Conservation (phyloP, 2,329 filamentous ascomycete species). For the Fonsecaea monophora region DNA sequence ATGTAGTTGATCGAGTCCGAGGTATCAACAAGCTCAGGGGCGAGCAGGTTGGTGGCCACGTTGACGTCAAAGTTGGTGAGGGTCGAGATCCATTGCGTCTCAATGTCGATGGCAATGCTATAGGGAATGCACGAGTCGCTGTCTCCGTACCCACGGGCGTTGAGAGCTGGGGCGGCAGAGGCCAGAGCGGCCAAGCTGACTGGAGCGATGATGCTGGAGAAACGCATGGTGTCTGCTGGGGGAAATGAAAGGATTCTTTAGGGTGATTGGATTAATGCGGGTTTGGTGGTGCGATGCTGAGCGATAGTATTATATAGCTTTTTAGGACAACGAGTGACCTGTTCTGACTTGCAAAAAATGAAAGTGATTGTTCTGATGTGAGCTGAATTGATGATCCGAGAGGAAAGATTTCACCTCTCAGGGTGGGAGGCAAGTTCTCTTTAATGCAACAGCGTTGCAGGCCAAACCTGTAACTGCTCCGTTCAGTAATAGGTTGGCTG, state of each 20-base stretch:
- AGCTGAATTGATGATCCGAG: constrained; percentile 20
- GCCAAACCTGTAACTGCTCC: not conserved
- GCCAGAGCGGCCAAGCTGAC: constrained; percentile 28
- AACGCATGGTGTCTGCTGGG: constrained; percentile 27
- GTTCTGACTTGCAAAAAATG: constrained; percentile 8
- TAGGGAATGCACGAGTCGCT: constrained; percentile 28
- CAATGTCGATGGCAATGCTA: constrained; percentile 29
- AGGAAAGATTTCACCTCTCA: not conserved
- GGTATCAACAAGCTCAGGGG: constrained; percentile 43
- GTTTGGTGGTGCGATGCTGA: constrained; percentile 8
- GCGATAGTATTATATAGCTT: constrained; percentile 8
- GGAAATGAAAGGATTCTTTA: constrained; percentile 1
- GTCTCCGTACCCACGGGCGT: constrained; percentile 10
- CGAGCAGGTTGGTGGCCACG: constrained; percentile 37
- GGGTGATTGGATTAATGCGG: constrained; percentile 15
- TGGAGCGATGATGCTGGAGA: constrained; percentile 30
- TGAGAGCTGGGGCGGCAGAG: constrained; percentile 22
- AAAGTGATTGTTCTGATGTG: constrained; percentile 16
- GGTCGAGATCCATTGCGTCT: constrained; percentile 33
- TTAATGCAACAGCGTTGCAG: constrained; percentile 12
- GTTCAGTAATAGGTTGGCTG: not conserved
- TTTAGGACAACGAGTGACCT: constrained; percentile 26
- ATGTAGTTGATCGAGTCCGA: constrained; percentile 44
- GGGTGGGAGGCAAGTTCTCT: constrained; percentile 9
- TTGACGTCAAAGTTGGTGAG: constrained; percentile 34